Percentiles rank a stretch among this genome's conserved stretches.
These are phyloP conservation scores for Rhizophora apiculata DNA, from an alignment of 345 rosid genomes.

Conservation along the genomic window DNA sequence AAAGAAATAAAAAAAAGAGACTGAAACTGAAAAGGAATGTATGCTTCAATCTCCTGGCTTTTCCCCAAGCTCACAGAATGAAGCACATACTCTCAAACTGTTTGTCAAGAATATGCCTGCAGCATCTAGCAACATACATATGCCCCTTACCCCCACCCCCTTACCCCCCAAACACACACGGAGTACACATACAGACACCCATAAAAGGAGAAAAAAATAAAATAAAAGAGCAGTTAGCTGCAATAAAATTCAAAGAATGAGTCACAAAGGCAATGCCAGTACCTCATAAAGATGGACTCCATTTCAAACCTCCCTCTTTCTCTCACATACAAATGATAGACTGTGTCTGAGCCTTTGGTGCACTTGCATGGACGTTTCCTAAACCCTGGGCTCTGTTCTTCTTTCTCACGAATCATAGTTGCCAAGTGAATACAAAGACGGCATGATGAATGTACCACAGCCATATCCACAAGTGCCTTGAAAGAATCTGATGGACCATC, in stretches of 20 bases:
- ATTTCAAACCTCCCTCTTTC: constrained; percentile 85
- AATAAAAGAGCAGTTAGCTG: no score
- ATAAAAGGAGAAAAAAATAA: no score
- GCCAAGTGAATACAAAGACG: constrained; percentile 95
- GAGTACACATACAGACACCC: no score
- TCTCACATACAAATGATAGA: constrained; percentile 71
- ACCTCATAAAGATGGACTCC: constrained; percentile 90
- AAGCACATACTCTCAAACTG: not conserved
- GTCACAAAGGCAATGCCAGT: not conserved
- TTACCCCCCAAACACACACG: no score
- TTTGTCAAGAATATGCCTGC: no score
- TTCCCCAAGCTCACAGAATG: not conserved
- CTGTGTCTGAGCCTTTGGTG: constrained; percentile 56
- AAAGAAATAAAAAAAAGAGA: no score
- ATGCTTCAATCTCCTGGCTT: no score
- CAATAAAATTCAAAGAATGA: not conserved
- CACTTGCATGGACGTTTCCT: constrained; percentile 87
- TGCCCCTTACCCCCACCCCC: no score
- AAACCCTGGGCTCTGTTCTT: constrained; percentile 53
- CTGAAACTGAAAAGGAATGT: no score
- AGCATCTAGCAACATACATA: no score
- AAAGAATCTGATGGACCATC: constrained; percentile 94
- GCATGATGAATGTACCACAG: constrained; percentile 95
- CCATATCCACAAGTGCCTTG: constrained; percentile 97
- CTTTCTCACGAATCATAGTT: constrained; percentile 59